Evolutionary conservation across 169 alveolate genomes (phyloP).

Genomic region (Cryptosporidium sp.): DNA sequence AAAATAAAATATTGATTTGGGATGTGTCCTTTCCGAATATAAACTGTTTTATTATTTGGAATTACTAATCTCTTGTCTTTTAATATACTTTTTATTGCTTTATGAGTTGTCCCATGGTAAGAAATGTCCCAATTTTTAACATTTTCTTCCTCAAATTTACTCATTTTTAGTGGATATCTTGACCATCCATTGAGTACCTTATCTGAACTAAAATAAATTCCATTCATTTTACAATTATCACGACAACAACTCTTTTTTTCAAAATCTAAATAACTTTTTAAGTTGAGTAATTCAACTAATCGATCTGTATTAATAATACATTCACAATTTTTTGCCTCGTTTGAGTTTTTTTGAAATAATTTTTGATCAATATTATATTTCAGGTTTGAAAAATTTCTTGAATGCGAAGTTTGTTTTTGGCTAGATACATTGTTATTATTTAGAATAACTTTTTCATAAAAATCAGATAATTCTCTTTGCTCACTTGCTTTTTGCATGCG

Average conservation of each 20-base stretch:
- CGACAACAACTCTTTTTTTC: conserved; percentile 44
- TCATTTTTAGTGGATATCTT: conserved; percentile 52
- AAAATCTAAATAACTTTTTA: conserved; percentile 6
- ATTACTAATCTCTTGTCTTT: conserved; percentile 46
- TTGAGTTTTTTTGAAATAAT: neutral
- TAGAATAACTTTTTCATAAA: neutral
- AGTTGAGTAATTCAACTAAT: conserved; percentile 20
- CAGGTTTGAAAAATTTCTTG: neutral
- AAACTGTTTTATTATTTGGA: conserved; percentile 71
- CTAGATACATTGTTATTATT: neutral
- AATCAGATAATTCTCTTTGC: neutral
- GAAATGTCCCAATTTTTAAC: conserved; percentile 60
- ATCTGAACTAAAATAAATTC: neutral
- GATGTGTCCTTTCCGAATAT: conserved; percentile 73
- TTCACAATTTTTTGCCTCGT: neutral
- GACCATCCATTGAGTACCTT: conserved; percentile 63
- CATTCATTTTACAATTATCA: conserved; percentile 1
- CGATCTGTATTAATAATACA: conserved; percentile 25
- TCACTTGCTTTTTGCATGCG: neutral
- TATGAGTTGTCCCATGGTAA: conserved; percentile 73
- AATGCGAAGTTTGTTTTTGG: neutral
- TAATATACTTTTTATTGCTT: conserved; percentile 53
- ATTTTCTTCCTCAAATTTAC: conserved; percentile 21
- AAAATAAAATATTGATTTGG: conserved; percentile 73
- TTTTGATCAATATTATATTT: neutral